phyloP scores from a whole-genome alignment of 768 basidiomycete genomes.

The Lentinula raphanica region DNA sequence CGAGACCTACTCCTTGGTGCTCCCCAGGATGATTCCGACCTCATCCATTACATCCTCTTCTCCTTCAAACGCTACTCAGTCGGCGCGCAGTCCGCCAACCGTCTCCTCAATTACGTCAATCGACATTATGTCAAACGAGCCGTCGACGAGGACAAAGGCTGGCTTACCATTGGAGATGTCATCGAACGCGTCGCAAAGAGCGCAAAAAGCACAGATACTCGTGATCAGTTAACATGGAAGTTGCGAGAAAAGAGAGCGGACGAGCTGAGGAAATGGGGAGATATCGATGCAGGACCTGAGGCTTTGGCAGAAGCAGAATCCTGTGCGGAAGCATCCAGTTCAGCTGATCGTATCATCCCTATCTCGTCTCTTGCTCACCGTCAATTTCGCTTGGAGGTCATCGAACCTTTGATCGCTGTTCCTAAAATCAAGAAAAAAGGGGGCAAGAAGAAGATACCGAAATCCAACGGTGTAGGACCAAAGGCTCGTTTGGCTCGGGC shows the following conservation, averaged over 20 bases:
- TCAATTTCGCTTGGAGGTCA: constrained; percentile 65
- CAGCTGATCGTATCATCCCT: constrained; percentile 60
- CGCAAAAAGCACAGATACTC: constrained; percentile 45
- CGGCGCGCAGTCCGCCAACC: constrained; percentile 63
- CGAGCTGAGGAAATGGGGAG: constrained; percentile 73
- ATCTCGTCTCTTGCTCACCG: constrained; percentile 62
- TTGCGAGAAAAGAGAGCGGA: constrained; percentile 54
- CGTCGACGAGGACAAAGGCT: constrained; percentile 73
- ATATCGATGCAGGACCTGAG: constrained; percentile 46
- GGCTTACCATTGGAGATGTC: constrained; percentile 65
- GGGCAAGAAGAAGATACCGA: constrained; percentile 45
- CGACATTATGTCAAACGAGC: constrained; percentile 64
- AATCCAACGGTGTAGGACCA: constrained; percentile 35
- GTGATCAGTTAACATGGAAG: constrained; percentile 53
- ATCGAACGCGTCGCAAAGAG: constrained; percentile 55
- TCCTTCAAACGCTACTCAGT: constrained; percentile 67
- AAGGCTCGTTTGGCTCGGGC: constrained; percentile 68
- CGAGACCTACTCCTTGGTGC: constrained; percentile 58
- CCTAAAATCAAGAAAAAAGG: constrained; percentile 62
- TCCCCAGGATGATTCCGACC: constrained; percentile 59
- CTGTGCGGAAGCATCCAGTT: constrained; percentile 70
- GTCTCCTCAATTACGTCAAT: constrained; percentile 70
- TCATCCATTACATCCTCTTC: constrained; percentile 67
- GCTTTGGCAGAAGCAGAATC: constrained; percentile 55
- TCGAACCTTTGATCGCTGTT: constrained; percentile 62